phyloP scores from a whole-genome alignment of 192 early-diverging fungal species.

The Backusella australiensis region DNA sequence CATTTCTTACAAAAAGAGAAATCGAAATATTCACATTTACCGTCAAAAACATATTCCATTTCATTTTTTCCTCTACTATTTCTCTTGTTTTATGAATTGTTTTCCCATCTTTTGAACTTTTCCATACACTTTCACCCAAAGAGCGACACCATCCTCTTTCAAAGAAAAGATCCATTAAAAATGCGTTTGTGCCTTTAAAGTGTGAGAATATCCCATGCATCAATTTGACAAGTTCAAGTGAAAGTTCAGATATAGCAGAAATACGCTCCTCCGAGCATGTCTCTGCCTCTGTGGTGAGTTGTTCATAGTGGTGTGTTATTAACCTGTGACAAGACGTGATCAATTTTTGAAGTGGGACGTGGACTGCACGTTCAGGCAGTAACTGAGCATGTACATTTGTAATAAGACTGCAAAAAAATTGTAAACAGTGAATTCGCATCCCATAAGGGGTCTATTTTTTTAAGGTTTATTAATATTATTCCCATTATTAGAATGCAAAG shows the following conservation, averaged over 20 bases:
- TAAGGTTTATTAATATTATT: neutral
- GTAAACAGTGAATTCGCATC: constrained; percentile 38
- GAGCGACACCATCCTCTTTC: constrained; percentile 41
- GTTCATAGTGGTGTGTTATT: constrained; percentile 37
- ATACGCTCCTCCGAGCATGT: constrained; percentile 30
- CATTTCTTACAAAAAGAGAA: neutral
- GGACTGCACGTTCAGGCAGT: constrained; percentile 38
- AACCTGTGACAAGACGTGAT: constrained; percentile 37
- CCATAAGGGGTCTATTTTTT: constrained; percentile 36
- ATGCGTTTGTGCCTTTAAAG: constrained; percentile 39
- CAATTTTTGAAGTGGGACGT: constrained; percentile 39
- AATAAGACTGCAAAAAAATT: constrained; percentile 35
- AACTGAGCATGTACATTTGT: constrained; percentile 42
- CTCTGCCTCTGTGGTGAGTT: constrained; percentile 23
- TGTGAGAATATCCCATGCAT: constrained; percentile 40
- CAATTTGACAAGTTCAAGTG: constrained; percentile 37
- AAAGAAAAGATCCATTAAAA: constrained; percentile 39
- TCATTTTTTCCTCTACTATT: constrained; percentile 35
- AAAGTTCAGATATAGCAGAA: constrained; percentile 34
- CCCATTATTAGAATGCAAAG: neutral
- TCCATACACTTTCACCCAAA: constrained; percentile 39
- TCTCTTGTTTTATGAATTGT: constrained; percentile 29
- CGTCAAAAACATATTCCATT: constrained; percentile 36
- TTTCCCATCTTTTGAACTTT: constrained; percentile 29
- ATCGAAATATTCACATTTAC: constrained; percentile 8